Base-by-base conservation (phyloP, 2,329 filamentous ascomycete genomes). In the Claviceps maximensis region DNA sequence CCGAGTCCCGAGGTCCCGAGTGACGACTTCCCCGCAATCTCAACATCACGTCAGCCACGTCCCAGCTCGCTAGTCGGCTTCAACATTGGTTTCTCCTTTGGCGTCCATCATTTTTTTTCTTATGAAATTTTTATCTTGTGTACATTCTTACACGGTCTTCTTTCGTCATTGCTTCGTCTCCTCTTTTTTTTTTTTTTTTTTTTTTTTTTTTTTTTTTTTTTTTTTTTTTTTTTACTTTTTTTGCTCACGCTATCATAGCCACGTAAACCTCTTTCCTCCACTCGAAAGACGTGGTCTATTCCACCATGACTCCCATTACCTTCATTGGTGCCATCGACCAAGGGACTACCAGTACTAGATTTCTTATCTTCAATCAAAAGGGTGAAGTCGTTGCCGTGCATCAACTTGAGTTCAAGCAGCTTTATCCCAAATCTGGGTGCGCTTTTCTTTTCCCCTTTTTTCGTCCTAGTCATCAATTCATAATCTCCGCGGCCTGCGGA, bases 271-370 rank as follows among this genome's bases (percentile, higher is more conserved):
- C 19, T 21, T 21, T 21, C n/a, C 1, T 2, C 9, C 19, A 23
- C n/a, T 42, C 19, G n/a, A 42, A 44, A 21, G 23, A 13, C 41
- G 23, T 21, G 41, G 13, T 12, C 15, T n/a, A n/a, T 10, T 52
- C 50, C 59, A 60, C 54, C 52, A 70, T 70, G 68, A 59, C 67
- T 59, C 59, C 63, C 44, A 57, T 57, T 51, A 56, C 62, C 57
- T 89, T 86, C 61, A 80, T 89, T 56, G 86, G 86, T 58, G 83
- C 84, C 53, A 89, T 90, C 63, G 86, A 90, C 63, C 85, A 89
- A 66, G 86, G 86, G 58, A 90, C 86, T 36, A 89, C 86, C 52
- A 87, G 83, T 65, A 83, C 86, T 25, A 77, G 86, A 13, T 89
- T 89, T 65, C 76, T 89, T 61, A 87, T 89, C 63, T 89, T 89